Conservation (phyloP, 495 filamentous ascomycete genomes). For the Trichoderma parareesei region DNA sequence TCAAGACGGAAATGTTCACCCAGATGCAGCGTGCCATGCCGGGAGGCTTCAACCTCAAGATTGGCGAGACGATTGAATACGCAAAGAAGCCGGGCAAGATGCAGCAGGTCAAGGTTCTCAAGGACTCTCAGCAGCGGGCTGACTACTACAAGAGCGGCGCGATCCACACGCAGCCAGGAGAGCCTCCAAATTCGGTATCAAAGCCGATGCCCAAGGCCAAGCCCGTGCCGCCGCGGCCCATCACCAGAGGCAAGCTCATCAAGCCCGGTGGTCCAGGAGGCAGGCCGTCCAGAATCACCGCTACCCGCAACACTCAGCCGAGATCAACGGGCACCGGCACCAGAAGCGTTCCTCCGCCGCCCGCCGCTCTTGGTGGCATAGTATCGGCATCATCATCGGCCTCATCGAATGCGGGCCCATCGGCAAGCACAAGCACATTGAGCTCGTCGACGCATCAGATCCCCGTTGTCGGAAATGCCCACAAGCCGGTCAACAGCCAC, state of each 20-base stretch:
- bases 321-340: constrained; percentile 35
- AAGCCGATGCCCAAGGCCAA: constrained; percentile 78
- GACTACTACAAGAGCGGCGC: constrained; percentile 92
- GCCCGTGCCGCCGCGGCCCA: constrained; percentile 75
- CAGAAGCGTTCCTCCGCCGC: constrained; percentile 39
- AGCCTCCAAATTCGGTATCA: constrained; percentile 75
- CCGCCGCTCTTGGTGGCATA: constrained; percentile 22
- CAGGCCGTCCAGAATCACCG: constrained; percentile 58
- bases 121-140: constrained; percentile 66
- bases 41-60: constrained; percentile 72
- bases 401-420: constrained; percentile 6
- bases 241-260: constrained; percentile 83
- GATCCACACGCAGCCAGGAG: constrained; percentile 78
- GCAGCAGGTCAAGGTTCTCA: constrained; percentile 75
- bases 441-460: constrained; percentile 9
- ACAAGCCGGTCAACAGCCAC: constrained; percentile 26
- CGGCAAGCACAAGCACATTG: constrained; percentile 5
- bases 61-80: constrained; percentile 80
- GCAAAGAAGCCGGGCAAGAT: constrained; percentile 97
- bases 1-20: constrained; percentile 97
- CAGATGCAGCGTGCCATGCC: constrained; percentile 70
- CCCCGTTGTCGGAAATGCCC: background rate
- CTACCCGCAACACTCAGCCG: constrained; percentile 45
- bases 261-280: constrained; percentile 82
- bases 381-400: constrained; percentile 22